Evolutionary conservation across 768 basidiomycete species (phyloP).

Genomic region (Coprinopsis cinerea): DNA sequence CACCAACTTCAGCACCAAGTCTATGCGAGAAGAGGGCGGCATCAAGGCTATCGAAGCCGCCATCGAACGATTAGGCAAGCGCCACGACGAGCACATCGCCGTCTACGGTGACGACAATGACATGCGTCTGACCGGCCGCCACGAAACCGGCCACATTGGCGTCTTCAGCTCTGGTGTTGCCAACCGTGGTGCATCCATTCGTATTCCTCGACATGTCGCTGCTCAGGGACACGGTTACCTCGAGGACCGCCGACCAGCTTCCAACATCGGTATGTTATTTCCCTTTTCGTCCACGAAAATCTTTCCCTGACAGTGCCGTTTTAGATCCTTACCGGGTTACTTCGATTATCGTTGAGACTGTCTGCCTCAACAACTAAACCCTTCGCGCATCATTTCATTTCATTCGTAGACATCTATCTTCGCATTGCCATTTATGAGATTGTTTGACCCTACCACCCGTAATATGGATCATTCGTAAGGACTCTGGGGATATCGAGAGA

Average conservation of each 20-base stretch:
- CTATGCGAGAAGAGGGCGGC: constrained; percentile 92
- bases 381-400: constrained; percentile 12
- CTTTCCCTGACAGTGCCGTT: constrained; percentile 8
- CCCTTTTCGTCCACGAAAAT: not conserved
- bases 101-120: constrained; percentile 99
- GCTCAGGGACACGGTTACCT: constrained; percentile 92
- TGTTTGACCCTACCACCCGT: not conserved
- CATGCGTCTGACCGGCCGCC: constrained; percentile 88
- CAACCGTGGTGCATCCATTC: constrained; percentile 95
- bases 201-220: constrained; percentile 91
- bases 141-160: constrained; percentile 95
- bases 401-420: not conserved
- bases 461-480: not conserved
- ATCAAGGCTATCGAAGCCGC: constrained; percentile 89
- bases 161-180: constrained; percentile 93
- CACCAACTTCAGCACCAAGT: constrained; percentile 94
- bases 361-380: constrained; percentile 56
- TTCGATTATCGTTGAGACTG: constrained; percentile 83
- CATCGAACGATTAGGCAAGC: constrained; percentile 87
- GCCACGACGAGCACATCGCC: constrained; percentile 92
- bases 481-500: constrained; percentile 1
- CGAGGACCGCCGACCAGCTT: constrained; percentile 95
- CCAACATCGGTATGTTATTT: constrained; percentile 81
- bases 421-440: not conserved
- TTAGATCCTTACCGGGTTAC: constrained; percentile 95